Evolutionary conservation across 306 rosid species (phyloP), one percentile per base, ranked within the genome.

Genomic region (Albizia julibrissin): DNA sequence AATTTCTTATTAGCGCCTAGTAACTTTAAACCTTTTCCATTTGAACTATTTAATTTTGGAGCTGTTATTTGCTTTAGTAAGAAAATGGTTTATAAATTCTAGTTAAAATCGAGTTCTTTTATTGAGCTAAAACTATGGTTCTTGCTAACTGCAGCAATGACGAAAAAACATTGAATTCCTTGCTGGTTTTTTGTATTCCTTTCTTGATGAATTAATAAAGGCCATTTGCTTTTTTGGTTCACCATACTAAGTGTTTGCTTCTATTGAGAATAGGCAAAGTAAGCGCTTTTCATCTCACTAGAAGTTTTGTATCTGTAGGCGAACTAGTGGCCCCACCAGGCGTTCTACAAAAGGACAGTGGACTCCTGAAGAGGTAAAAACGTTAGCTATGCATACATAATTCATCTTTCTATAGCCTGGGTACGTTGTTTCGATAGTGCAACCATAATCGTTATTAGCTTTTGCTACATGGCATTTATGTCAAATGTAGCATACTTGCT

Each of bases 261-360:
- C 68, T 42, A 71, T 81, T 76, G 72, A 72, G 80, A 84, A 64
- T 29, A 69, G 58, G 14, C 44, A 24, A 69, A 24, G 52, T 79
- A 59, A 72, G 24, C 75, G 46, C 72, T n/a, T 58, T 69, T 69
- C 62, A 73, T 80, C 76, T 85, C 61, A 80, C 77, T 13, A 66
- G 13, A 49, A 40, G 47, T 81, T 82, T n/a, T 70, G 67, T 52
- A 67, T 59, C 8, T 87, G 86, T 83, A 92, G 99, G 94, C 92
- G 98, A 88, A 94, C 99, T 52, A 96, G 89, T 83, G 99, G 98
- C 78, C 99, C 99, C 80, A 91, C 99, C 3, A 91, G 99, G 92
- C 99, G 98, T 73, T 96, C 99, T 80, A 92, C 99, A 0, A 96
- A 96, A 89, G 99, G 99, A 75, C 98, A 96, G 75, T 96, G 99